These are phyloP conservation scores for Knufia petricola DNA, from an alignment of 2,329 filamentous ascomycete genomes.

Conservation along the genomic window DNA sequence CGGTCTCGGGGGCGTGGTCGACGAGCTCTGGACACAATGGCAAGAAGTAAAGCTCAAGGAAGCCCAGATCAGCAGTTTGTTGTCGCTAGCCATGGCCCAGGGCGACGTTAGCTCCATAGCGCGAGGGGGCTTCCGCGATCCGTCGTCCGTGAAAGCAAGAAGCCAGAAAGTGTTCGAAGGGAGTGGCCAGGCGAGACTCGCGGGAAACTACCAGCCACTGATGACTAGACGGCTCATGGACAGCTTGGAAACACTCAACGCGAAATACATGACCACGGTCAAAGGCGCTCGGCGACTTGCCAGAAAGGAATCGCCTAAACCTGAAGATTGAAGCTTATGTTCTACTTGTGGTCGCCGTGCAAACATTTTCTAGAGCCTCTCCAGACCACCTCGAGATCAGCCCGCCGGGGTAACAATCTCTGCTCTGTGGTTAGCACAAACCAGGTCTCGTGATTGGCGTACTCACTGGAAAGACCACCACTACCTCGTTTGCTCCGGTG, in stretches of 20 bases:
- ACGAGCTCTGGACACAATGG: constrained; percentile 76
- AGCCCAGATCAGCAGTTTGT: constrained; percentile 63
- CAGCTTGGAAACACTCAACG: constrained; percentile 52
- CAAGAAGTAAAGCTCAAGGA: constrained; percentile 81
- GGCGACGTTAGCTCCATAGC: constrained; percentile 28
- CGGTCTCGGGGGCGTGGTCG: constrained; percentile 56
- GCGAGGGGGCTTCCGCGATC: constrained; percentile 20
- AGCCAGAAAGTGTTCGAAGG: constrained; percentile 51
- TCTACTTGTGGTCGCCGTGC: constrained; percentile 45
- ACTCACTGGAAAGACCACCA: constrained; percentile 83
- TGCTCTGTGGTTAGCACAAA: constrained; percentile 22
- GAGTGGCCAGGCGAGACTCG: constrained; percentile 43
- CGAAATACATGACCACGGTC: constrained; percentile 42
- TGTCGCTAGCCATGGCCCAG: constrained; percentile 50
- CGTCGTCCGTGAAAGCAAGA: constrained; percentile 24
- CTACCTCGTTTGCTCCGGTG: constrained; percentile 74
- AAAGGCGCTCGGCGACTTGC: constrained; percentile 36
- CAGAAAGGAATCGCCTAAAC: constrained; percentile 20
- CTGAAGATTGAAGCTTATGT: constrained; percentile 11
- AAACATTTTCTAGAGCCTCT: constrained; percentile 72
- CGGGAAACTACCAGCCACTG: constrained; percentile 49
- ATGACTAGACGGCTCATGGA: constrained; percentile 49
- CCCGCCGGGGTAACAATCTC: constrained; percentile 60
- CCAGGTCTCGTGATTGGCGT: constrained; percentile 3
- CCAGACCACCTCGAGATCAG: constrained; percentile 82